These are phyloP conservation scores for Astragalus membranaceus DNA, from an alignment of 306 rosid genomes.

Conservation along the genomic window DNA sequence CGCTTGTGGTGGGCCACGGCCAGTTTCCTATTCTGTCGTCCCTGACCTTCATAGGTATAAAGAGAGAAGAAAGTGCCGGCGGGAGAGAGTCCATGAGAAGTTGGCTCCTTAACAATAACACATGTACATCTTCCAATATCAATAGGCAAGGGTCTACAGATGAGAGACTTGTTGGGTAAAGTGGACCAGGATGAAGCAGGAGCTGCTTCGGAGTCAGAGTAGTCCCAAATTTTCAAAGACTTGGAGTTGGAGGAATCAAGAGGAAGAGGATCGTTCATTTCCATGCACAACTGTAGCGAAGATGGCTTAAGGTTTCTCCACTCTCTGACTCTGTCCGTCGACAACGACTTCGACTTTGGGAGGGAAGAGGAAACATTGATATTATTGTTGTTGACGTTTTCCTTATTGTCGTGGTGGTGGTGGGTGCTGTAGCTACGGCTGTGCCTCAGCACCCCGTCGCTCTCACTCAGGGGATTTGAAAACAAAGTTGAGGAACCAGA, in stretches of 20 bases:
- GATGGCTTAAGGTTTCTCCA: constrained; percentile 44
- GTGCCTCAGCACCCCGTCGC: too few species aligned
- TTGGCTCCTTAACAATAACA: constrained; percentile 67
- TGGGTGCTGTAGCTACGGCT: too few species aligned
- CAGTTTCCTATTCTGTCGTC: constrained; percentile 78
- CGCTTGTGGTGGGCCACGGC: constrained; percentile 73
- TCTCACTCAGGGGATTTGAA: constrained; percentile 48
- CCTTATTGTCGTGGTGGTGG: constrained; percentile 51
- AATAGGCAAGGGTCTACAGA: constrained; percentile 76
- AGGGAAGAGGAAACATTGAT: constrained; percentile 38
- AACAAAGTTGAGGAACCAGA: constrained; percentile 43
- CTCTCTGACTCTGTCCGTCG: too few species aligned
- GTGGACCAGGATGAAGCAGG: constrained; percentile 99
- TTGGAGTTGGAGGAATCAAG: constrained; percentile 39
- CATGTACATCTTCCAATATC: constrained; percentile 87
- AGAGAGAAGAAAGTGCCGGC: constrained; percentile 70
- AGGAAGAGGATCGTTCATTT: constrained; percentile 42
- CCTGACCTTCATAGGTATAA: constrained; percentile 84
- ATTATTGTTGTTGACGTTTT: constrained; percentile 19
- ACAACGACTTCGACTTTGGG: too few species aligned
- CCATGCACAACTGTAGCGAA: constrained; percentile 78
- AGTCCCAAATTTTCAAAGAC: constrained; percentile 70
- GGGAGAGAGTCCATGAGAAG: constrained; percentile 42
- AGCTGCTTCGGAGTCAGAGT: constrained; percentile 83
- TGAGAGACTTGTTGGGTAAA: constrained; percentile 71